Percentiles rank a stretch among this genome's conserved stretches.
Evolutionary conservation across 192 early-diverging fungal genomes (phyloP).

Genomic region (Coemansia sp.): DNA sequence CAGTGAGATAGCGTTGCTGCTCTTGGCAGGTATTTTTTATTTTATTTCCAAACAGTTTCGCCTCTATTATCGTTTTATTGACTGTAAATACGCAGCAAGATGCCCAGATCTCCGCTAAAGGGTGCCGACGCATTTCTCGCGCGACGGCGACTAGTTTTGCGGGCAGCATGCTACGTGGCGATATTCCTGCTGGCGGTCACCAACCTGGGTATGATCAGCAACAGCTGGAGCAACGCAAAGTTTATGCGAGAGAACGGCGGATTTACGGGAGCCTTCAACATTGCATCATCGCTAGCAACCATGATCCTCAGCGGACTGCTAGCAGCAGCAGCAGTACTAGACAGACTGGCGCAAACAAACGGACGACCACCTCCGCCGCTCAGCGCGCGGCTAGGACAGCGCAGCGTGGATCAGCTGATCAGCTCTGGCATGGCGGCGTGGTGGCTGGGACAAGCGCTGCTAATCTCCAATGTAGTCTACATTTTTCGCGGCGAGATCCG

Average conservation of each 20-base stretch:
- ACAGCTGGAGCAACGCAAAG: conserved; percentile 41
- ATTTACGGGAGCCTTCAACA: conserved; percentile 30
- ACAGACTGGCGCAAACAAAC: conserved; percentile 8
- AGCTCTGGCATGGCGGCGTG: conserved; percentile 41
- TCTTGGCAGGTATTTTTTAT: too few relatives aligned
- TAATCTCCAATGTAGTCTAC: conserved; percentile 39
- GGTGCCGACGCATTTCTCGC: conserved; percentile 41
- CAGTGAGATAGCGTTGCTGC: too few relatives aligned
- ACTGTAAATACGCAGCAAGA: neutral
- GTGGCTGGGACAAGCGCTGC: conserved; percentile 45
- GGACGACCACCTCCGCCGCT: conserved; percentile 7
- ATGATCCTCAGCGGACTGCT: conserved; percentile 23
- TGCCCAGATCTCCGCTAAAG: conserved; percentile 40
- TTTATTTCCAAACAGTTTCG: too few relatives aligned
- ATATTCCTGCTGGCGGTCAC: conserved; percentile 38
- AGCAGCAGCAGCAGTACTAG: conserved; percentile 18
- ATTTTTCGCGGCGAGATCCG: conserved; percentile 47
- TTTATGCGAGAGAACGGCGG: conserved; percentile 53
- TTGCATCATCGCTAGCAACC: conserved; percentile 24
- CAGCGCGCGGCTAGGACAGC: conserved; percentile 21
- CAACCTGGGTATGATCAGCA: conserved; percentile 41
- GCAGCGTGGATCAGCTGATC: conserved; percentile 20
- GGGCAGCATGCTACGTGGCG: conserved; percentile 13
- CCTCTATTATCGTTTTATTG: neutral
- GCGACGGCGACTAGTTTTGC: conserved; percentile 36